A percentile compares a stretch with the other conserved stretches of the same genome.
These are phyloP conservation scores for Geosmithia putterillii DNA, from an alignment of 2,329 filamentous ascomycete genomes.

Conservation along the genomic window DNA sequence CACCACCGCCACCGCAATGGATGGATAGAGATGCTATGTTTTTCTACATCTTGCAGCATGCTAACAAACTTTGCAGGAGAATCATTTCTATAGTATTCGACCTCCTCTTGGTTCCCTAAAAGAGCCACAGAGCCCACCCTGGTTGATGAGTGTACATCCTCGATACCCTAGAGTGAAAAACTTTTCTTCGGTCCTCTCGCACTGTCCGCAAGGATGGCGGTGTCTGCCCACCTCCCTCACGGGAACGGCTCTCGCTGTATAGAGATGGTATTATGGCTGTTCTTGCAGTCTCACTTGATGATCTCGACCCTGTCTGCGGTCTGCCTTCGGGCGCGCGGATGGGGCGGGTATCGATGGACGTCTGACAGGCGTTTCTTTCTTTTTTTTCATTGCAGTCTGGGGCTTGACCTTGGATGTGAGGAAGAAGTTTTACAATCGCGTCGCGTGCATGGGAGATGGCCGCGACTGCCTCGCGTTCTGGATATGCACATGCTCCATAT, in stretches of 20 bases:
- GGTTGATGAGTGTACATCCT: constrained; percentile 87
- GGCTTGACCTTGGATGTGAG: constrained; percentile 32
- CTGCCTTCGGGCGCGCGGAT: constrained; percentile 62
- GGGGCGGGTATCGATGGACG: constrained; percentile 78
- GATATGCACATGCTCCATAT: too few relatives aligned
- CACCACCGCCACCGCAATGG: too few relatives aligned
- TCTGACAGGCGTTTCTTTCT: constrained; percentile 62
- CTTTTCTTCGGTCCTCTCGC: constrained; percentile 43
- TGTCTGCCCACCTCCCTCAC: constrained; percentile 6
- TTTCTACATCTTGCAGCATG: constrained; percentile 1
- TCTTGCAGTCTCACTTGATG: constrained; percentile 45
- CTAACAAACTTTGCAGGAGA: constrained; percentile 39
- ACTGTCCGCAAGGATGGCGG: constrained; percentile 52
- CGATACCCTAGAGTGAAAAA: constrained; percentile 79
- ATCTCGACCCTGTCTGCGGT: constrained; percentile 69
- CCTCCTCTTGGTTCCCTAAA: constrained; percentile 83
- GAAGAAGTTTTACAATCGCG: constrained; percentile 39
- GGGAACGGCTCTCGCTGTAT: constrained; percentile 39
- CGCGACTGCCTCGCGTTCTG: too few relatives aligned
- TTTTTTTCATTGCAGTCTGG: constrained; percentile 44
- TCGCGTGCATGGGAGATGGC: too few relatives aligned
- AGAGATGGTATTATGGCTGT: constrained; percentile 48
- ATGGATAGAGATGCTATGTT: not conserved
- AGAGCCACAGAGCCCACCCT: constrained; percentile 90
- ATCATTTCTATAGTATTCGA: constrained; percentile 99